phyloP scores from a whole-genome alignment of 2,329 filamentous ascomycete genomes.

The Lecanicillium sp. region DNA sequence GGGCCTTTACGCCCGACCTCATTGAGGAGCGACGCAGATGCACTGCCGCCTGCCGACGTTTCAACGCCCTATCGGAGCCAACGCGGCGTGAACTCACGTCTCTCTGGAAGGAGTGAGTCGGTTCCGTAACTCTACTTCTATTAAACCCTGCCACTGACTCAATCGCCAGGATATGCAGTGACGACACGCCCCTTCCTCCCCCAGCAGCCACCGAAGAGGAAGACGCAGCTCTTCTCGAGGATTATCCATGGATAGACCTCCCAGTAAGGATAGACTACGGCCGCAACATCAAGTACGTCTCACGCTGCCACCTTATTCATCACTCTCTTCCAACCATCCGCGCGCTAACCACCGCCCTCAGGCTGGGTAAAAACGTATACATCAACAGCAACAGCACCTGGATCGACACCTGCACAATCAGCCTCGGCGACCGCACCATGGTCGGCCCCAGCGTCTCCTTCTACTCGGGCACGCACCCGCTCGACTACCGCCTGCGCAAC shows the following conservation, averaged over 20 bases:
- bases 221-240: constrained; percentile 55
- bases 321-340: too few relatives aligned
- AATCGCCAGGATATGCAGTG: constrained; percentile 48
- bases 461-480: constrained; percentile 67
- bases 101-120: constrained; percentile 60
- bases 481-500: constrained; percentile 67
- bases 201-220: constrained; percentile 45
- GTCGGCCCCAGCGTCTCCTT: constrained; percentile 73
- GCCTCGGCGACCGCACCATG: constrained; percentile 68
- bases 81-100: constrained; percentile 53
- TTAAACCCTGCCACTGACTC: constrained; percentile 4
- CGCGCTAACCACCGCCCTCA: too few relatives aligned
- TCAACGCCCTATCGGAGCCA: constrained; percentile 54
- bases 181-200: constrained; percentile 56
- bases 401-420: constrained; percentile 68
- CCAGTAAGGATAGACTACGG: constrained; percentile 71
- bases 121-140: neutral
- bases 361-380: constrained; percentile 62
- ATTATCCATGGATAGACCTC: constrained; percentile 59
- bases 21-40: constrained; percentile 53
- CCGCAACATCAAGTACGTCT: constrained; percentile 52
- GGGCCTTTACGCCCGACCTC: constrained; percentile 63
- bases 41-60: constrained; percentile 49
- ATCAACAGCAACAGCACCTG: constrained; percentile 69
- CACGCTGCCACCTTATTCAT: neutral